Conservation (phyloP, 106 monocot species). For the Agapanthus africanus region DNA sequence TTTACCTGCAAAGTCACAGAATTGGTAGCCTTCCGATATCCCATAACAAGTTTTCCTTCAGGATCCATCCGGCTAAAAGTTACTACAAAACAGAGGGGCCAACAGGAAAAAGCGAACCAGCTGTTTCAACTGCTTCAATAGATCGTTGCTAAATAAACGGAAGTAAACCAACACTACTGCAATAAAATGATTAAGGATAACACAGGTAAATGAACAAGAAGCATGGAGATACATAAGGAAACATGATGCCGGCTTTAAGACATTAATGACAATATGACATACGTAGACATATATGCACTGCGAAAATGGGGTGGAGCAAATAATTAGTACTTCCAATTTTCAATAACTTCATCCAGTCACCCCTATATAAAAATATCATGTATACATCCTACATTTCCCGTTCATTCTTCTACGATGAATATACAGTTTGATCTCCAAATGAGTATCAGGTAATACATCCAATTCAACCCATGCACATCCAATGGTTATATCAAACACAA, state of each 20-base stretch:
- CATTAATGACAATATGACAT: background rate
- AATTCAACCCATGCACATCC: background rate
- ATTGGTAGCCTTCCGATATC: constrained; percentile 88
- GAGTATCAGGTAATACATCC: background rate
- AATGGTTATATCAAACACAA: background rate
- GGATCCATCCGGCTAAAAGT: constrained; percentile 99
- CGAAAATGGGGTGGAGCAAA: too few species aligned
- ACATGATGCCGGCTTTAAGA: background rate
- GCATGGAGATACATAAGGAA: too few species aligned
- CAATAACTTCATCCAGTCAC: background rate
- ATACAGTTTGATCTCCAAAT: background rate
- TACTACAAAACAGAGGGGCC: too few species aligned
- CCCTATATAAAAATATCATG: too few species aligned
- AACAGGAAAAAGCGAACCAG: too few species aligned
- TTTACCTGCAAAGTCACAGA: constrained; percentile 66
- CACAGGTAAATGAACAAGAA: too few species aligned
- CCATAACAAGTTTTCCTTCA: constrained; percentile 97
- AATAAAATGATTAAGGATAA: background rate
- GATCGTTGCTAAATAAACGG: background rate
- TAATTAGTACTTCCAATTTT: background rate
- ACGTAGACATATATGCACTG: too few species aligned
- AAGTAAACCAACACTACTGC: background rate
- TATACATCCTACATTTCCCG: background rate
- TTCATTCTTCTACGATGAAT: background rate
- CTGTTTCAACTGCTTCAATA: background rate